Base-by-base conservation (phyloP, 2,329 filamentous ascomycete species). In the Calonectria naviculata region DNA sequence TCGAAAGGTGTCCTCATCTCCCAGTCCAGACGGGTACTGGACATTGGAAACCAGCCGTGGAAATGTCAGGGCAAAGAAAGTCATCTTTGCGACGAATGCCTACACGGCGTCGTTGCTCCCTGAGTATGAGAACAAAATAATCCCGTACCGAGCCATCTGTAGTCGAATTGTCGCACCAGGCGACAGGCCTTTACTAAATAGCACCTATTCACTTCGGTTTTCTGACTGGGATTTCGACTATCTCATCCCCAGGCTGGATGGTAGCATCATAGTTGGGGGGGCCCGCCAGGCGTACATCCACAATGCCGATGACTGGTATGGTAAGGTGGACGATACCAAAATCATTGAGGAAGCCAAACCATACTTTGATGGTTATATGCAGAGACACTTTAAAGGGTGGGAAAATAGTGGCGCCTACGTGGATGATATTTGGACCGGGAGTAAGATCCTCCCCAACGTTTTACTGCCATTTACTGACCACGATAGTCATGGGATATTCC, bases 401-500 rank as follows among this genome's bases (percentile, higher is more conserved):
- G 58, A 68, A 24, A n/a, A 68, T 24, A 62, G 65, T 19, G 65
- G 26, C 2, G 54, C 54, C 1, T 21, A 38, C 1, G 65, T 67
- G 1, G 65, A 84, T 26, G 77, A 78, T 4, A 54, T 85, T 1
- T 88, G 86, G 86, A 85, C 83, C 8, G 85, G 83, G n/a, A 85
- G 80, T 78, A 73, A 79, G 80, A 74, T 0, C 1, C 2, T 5
- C 4, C 0, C n/a, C 2, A 0, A 0, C 5, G 17, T 26, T 47
- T 38, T n/a, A n/a, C n/a, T n/a, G n/a, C n/a, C n/a, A n/a, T n/a
- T n/a, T n/a, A n/a, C n/a, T n/a, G n/a, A n/a, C n/a, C n/a, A n/a
- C n/a, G n/a, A n/a, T n/a, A 83, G 84, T 86, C 12, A 85, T 85
- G 83, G 85, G 84, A 1, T 84, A 84, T 56, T 85, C 82, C 0